Base-by-base conservation (phyloP, 148 eudicot species). In the Dysphania ambrosioides region DNA sequence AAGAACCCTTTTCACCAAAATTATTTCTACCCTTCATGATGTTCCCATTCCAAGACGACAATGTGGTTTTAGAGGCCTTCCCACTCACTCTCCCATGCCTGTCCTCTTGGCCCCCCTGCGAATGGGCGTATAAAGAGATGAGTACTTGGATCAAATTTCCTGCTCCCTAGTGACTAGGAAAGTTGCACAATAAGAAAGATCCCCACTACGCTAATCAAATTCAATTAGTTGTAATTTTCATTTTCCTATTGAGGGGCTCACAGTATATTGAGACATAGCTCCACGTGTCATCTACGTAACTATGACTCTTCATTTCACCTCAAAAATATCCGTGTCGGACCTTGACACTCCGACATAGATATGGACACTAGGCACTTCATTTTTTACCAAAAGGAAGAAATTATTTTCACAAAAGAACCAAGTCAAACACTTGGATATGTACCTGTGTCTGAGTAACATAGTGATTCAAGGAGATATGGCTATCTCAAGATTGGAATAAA, bases 81-180 rank as follows among this genome's bases (percentile, higher is more conserved):
- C 83, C 72, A 58, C 72, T 74, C 27, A 74, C 53, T 62, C 77
- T 81, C 49, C 72, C 86, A 61, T 73, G 82, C 80, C 63, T 72
- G 66, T 83, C 91, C 63, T 76, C 69, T 70, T 70, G 87, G 74
- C 72, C 83, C 73, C 72, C 88, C 91, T 92, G 87, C 72, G 60
- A 67, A 69, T 64, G 47, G 47, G 24, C 53, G 60, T 8, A 53
- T 40, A 36, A 8, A 51, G 65, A n/a, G 18, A 64, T 70, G 53
- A 76, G 44, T 66, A 55, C 27, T 40, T 21, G 57, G 44, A 31
- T 68, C 40, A 57, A 51, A 73, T 41, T 35, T 36, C 40, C 19
- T 63, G 58, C 49, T 55, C 4, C 19, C 40, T n/a, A 53, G 34
- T 19, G 11, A 18, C 36, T 34, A 51, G 18, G 24, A 38, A 32